Base-by-base conservation (phyloP, 345 rosid genomes). In the Stellera chamaejasme region DNA sequence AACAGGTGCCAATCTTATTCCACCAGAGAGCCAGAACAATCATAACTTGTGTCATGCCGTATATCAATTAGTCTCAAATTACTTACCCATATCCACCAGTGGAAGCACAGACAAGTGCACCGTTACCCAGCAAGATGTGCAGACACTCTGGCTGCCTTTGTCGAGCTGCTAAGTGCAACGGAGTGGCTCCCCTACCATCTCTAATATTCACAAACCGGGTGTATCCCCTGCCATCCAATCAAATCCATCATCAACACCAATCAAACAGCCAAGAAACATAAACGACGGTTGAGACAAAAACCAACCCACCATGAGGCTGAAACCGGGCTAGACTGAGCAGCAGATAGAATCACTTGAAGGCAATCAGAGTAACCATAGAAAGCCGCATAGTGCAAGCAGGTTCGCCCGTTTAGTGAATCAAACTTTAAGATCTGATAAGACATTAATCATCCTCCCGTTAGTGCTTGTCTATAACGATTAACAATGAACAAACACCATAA, bases 301-400 rank as follows among this genome's bases (percentile, higher is more conserved):
- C 3, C 56, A 28, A 55, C 63, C 32, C 55, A 89, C 97, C 97
- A 90, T 61, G 90, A 92, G 60, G 62, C 92, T 55, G 95, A 82
- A 50, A 93, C 85, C 5, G 79, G 80, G 67, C 96, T 90, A 47
- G 90, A 80, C 54, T 77, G 88, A 67, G 97, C 92, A 62, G 88
- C 72, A 19, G 83, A 73, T 48, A 90, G 92, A 75, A 93, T 78
- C 60, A 80, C 84, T 78, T 77, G 82, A 66, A 90, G 88, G 63
- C 96, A 85, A 58, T 85, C 82, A 5, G 82, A 74, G 63, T 83
- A 88, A 51, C 97, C 99, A 64, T 89, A 84, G 54, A 83, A 90
- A 8, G 96, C 97, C 57, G 97, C 96, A 77, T 87, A 83, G 66
- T 93, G 96, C 83, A 90, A 82, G 63, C 97, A 90, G 66, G 95